A percentile compares a stretch with the other conserved stretches of the same genome.
phyloP scores from a whole-genome alignment of 2,329 filamentous ascomycete species.

The Penicillium verrucosum region DNA sequence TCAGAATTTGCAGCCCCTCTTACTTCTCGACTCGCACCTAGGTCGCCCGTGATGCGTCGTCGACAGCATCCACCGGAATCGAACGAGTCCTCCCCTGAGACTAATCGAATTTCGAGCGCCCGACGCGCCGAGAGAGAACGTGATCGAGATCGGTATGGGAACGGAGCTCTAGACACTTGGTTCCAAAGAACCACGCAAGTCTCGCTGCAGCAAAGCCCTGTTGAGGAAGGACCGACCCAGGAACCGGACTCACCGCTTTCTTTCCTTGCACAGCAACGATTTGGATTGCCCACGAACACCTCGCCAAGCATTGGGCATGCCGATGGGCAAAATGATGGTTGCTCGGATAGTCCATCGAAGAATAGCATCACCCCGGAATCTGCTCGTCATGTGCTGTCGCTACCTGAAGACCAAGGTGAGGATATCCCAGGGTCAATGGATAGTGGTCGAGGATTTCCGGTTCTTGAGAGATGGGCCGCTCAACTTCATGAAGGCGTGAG shows the following conservation, averaged over 20 bases:
- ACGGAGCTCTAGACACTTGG: constrained; percentile 24
- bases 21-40: not conserved
- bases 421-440: constrained; percentile 11
- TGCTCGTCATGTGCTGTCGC: not conserved
- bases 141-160: constrained; percentile 21
- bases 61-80: not conserved
- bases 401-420: not conserved
- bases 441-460: constrained; percentile 22
- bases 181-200: constrained; percentile 18
- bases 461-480: constrained; percentile 24
- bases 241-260: constrained; percentile 13
- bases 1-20: constrained; percentile 1
- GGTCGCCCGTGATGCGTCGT: constrained; percentile 8
- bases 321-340: not conserved
- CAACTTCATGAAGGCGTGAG: constrained; percentile 13
- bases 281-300: not conserved
- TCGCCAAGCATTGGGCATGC: not conserved
- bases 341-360: not conserved
- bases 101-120: not conserved
- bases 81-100: not conserved
- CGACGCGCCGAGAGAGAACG: constrained; percentile 12
- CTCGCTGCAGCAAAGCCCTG: not conserved
- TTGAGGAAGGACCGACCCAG: not conserved
- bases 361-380: not conserved
- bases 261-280: constrained; percentile 15